Evolutionary conservation across 805 yeast species (phyloP).

Genomic region (Huiozyma sinensis): DNA sequence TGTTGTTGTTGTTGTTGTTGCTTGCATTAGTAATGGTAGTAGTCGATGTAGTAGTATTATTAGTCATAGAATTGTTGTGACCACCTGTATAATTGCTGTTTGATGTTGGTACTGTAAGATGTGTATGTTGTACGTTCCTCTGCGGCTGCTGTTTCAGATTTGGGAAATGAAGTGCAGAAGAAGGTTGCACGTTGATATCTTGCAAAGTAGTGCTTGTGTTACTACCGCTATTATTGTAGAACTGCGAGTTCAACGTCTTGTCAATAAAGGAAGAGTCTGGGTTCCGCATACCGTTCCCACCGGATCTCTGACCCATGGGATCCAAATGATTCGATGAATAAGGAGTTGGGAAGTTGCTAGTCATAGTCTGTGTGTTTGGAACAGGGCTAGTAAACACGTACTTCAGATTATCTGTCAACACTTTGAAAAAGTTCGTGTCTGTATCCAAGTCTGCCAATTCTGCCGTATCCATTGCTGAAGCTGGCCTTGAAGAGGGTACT

Average conservation of each 20-base stretch:
- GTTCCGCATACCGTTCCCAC: background rate
- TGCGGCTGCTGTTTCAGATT: no score
- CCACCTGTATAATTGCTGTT: background rate
- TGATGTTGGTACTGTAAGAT: background rate
- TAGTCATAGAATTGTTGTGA: slow-evolving; percentile 2
- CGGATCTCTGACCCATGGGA: slow-evolving; percentile 1
- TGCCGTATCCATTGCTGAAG: background rate
- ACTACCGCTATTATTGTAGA: background rate
- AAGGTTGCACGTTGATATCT: slow-evolving; percentile 28
- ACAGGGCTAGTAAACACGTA: slow-evolving; percentile 24
- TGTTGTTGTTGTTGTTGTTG: background rate
- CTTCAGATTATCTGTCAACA: slow-evolving; percentile 20
- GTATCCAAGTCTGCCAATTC: slow-evolving; percentile 1
- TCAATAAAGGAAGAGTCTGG: slow-evolving; percentile 5
- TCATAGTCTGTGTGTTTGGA: slow-evolving; percentile 9
- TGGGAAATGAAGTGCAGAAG: slow-evolving; percentile 20
- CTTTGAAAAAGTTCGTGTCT: slow-evolving; percentile 22
- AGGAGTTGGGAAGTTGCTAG: slow-evolving; percentile 28
- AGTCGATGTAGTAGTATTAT: slow-evolving; percentile 8
- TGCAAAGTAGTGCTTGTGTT: slow-evolving; percentile 12
- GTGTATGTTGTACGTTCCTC: background rate
- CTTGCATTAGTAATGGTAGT: background rate
- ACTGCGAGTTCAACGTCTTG: background rate
- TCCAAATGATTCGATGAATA: slow-evolving; percentile 13
- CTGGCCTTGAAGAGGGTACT: no score